A percentile compares a stretch with the other conserved stretches of the same genome.
These are phyloP conservation scores for Skeletonema grethae DNA, from an alignment of 108 stramenopile genomes.

Conservation along the genomic window DNA sequence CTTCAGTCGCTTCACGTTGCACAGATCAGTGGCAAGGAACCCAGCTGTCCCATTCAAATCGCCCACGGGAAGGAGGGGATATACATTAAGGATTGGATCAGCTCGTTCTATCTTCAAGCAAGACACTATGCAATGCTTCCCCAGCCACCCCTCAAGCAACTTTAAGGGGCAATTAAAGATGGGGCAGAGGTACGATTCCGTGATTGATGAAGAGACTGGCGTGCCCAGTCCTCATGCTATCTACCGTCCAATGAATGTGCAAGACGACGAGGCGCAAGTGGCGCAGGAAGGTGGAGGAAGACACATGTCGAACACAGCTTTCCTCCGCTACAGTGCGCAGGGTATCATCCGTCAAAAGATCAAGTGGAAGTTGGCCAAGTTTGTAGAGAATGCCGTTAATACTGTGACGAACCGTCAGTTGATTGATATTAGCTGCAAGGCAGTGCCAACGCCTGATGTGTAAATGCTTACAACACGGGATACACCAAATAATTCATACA, in stretches of 20 bases:
- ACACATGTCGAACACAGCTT: background rate
- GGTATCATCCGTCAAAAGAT: conserved; percentile 10
- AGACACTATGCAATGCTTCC: conserved; percentile 8
- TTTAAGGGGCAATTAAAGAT: conserved; percentile 5
- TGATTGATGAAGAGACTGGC: background rate
- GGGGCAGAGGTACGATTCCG: conserved; percentile 2
- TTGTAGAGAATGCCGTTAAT: conserved; percentile 2
- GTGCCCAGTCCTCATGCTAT: background rate
- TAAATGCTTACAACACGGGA: no score
- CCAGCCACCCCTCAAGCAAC: conserved; percentile 3
- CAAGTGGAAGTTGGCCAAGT: conserved; percentile 9
- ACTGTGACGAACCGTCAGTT: background rate
- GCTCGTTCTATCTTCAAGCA: conserved; percentile 8
- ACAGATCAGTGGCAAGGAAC: conserved; percentile 8
- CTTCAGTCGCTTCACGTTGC: conserved; percentile 7
- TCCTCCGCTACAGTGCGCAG: conserved; percentile 3
- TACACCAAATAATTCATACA: no score
- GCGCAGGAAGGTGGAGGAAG: background rate
- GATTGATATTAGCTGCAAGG: background rate
- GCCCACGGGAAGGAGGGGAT: background rate
- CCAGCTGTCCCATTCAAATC: conserved; percentile 8
- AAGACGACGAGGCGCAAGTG: background rate
- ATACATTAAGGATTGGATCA: background rate
- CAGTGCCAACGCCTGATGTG: background rate
- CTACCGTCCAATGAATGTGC: conserved; percentile 9